phyloP scores from a whole-genome alignment of 805 yeast genomes.

The Scheffersomyces amazonensis region DNA sequence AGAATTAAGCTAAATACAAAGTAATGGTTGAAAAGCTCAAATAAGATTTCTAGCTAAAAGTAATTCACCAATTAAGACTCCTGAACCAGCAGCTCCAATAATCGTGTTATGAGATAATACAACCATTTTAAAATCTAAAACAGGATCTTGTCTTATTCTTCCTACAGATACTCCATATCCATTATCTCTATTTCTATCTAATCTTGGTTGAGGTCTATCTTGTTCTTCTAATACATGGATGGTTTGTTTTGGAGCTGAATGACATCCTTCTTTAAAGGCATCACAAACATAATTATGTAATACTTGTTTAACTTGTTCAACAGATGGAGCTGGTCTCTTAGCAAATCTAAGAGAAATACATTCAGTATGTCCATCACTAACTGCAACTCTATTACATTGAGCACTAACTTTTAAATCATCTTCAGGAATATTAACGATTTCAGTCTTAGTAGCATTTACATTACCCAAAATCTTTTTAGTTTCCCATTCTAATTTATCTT shows the following conservation, averaged over 20 bases:
- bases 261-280: constrained; percentile 75
- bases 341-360: constrained; percentile 85
- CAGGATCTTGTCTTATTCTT: constrained; percentile 88
- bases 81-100: constrained; percentile 99
- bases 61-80: constrained; percentile 91
- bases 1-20: not conserved
- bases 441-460: constrained; percentile 47
- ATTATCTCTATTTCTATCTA: constrained; percentile 91
- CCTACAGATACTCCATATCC: constrained; percentile 97
- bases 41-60: constrained; percentile 73
- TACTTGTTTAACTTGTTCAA: constrained; percentile 72
- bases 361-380: constrained; percentile 96
- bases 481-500: constrained; percentile 98
- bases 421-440: constrained; percentile 56
- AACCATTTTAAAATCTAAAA: constrained; percentile 93
- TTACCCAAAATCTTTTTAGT: constrained; percentile 89
- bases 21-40: too few species aligned
- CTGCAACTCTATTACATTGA: constrained; percentile 96
- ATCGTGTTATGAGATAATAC: constrained; percentile 96
- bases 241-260: constrained; percentile 89
- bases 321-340: constrained; percentile 78
- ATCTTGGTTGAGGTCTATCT: constrained; percentile 96
- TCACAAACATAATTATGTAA: constrained; percentile 78
- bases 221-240: constrained; percentile 87
- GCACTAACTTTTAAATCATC: constrained; percentile 86